phyloP scores from a whole-genome alignment of 495 filamentous ascomycete genomes.

The Podospora didyma region DNA sequence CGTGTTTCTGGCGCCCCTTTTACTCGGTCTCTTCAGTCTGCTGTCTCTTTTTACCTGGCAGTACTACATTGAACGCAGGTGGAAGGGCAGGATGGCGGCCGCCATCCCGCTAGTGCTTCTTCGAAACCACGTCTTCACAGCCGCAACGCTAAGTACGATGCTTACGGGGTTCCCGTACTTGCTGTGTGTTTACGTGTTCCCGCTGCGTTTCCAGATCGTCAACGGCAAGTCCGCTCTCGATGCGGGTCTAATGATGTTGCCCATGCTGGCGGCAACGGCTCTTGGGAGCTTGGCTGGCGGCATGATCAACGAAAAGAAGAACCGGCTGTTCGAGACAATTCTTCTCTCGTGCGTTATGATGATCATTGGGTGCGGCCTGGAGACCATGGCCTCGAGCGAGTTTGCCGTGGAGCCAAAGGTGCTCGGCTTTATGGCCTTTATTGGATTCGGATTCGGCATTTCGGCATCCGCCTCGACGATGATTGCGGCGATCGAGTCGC shows the following conservation, averaged over 20 bases:
- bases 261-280: slow-evolving; percentile 47
- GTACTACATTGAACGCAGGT: slow-evolving; percentile 20
- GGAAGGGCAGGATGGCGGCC: slow-evolving; percentile 14
- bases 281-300: slow-evolving; percentile 44
- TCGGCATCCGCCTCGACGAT: slow-evolving; percentile 37
- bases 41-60: slow-evolving; percentile 43
- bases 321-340: slow-evolving; percentile 34
- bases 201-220: slow-evolving; percentile 56
- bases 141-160: slow-evolving; percentile 38
- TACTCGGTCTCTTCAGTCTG: slow-evolving; percentile 38
- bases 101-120: slow-evolving; percentile 27
- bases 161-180: slow-evolving; percentile 55
- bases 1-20: slow-evolving; percentile 43
- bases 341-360: slow-evolving; percentile 28
- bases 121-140: slow-evolving; percentile 26
- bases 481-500: slow-evolving; percentile 27
- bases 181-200: slow-evolving; percentile 52
- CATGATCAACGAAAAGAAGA: slow-evolving; percentile 27
- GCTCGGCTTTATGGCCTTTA: slow-evolving; percentile 40
- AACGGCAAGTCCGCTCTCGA: slow-evolving; percentile 42
- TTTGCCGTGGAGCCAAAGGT: slow-evolving; percentile 29
- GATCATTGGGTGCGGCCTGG: slow-evolving; percentile 35
- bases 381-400: slow-evolving; percentile 30
- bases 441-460: slow-evolving; percentile 45
- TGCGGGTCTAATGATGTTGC: slow-evolving; percentile 57